Evolutionary conservation across 805 yeast genomes (phyloP).

Genomic region (Candida fluviatilis): DNA sequence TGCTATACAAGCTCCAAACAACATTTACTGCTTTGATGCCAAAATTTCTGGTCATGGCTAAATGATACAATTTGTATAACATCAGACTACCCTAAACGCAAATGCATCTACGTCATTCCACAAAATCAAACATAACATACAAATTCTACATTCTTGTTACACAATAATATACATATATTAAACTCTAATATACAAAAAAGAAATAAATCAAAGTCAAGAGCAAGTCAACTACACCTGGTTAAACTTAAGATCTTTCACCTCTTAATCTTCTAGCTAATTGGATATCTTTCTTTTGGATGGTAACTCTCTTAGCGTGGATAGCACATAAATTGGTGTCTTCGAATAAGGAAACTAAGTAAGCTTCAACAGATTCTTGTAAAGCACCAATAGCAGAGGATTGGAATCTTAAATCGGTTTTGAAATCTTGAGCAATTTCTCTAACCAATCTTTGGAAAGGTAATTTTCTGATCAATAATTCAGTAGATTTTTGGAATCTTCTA

Average conservation of each 20-base stretch:
- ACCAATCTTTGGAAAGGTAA: constrained; percentile 47
- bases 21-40: too few relatives aligned
- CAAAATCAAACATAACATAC: too few relatives aligned
- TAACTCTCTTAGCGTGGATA: constrained; percentile 46
- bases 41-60: too few relatives aligned
- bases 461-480: constrained; percentile 45
- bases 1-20: too few relatives aligned
- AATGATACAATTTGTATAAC: too few relatives aligned
- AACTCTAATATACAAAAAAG: constrained; percentile 1
- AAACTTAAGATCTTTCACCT: constrained; percentile 41
- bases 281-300: constrained; percentile 46
- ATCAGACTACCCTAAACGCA: too few relatives aligned
- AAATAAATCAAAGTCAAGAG: not conserved
- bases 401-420: constrained; percentile 45
- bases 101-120: too few relatives aligned
- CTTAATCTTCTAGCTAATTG: constrained; percentile 48
- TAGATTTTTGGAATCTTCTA: constrained; percentile 45
- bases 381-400: constrained; percentile 47
- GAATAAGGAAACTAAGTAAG: constrained; percentile 43
- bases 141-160: not conserved
- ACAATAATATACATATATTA: constrained; percentile 2
- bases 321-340: constrained; percentile 49
- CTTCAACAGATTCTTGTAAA: constrained; percentile 45
- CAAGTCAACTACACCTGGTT: not conserved
- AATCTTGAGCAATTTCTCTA: constrained; percentile 45